Percentiles rank a stretch among this genome's conserved stretches.
These are phyloP conservation scores for Schizochytrium sp. DNA, from an alignment of 108 stramenopile species.

Conservation along the genomic window DNA sequence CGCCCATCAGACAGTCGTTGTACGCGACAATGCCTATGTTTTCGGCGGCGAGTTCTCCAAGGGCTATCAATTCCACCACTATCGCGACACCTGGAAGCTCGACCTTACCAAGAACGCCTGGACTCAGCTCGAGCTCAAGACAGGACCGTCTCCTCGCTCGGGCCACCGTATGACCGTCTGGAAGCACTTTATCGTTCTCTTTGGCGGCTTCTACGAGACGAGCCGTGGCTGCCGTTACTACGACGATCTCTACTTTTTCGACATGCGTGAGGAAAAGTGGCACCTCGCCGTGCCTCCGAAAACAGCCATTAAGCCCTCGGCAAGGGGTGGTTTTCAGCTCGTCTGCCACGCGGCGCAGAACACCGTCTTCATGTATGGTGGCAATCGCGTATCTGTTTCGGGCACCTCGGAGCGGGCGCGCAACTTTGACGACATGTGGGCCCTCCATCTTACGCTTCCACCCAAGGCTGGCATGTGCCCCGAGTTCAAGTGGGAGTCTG, in stretches of 20 bases:
- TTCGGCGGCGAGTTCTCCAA: conserved; percentile 55
- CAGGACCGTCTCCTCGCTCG: conserved; percentile 38
- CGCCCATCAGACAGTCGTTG: conserved; percentile 47
- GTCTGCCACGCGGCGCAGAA: conserved; percentile 24
- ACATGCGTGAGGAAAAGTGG: conserved; percentile 40
- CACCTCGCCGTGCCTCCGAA: not conserved
- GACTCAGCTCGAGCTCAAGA: conserved; percentile 34
- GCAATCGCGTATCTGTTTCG: not conserved
- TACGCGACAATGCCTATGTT: conserved; percentile 41
- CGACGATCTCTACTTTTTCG: conserved; percentile 47
- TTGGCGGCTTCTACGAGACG: conserved; percentile 52
- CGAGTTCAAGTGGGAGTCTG: not conserved
- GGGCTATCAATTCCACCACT: conserved; percentile 52
- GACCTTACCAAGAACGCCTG: conserved; percentile 37
- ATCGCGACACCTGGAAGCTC: conserved; percentile 48
- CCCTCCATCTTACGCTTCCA: conserved; percentile 27
- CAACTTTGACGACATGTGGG: conserved; percentile 49
- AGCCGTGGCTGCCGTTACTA: conserved; percentile 16
- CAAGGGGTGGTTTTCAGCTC: conserved; percentile 39
- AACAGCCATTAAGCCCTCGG: conserved; percentile 11
- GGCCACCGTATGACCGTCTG: conserved; percentile 50
- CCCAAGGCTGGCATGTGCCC: conserved; percentile 7
- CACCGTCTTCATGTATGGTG: conserved; percentile 31
- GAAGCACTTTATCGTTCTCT: conserved; percentile 47
- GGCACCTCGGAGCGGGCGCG: conserved; percentile 20